Percentiles rank a stretch among this genome's conserved stretches.
Evolutionary conservation across 306 rosid genomes (phyloP).

Genomic region (Trifolium pratense): DNA sequence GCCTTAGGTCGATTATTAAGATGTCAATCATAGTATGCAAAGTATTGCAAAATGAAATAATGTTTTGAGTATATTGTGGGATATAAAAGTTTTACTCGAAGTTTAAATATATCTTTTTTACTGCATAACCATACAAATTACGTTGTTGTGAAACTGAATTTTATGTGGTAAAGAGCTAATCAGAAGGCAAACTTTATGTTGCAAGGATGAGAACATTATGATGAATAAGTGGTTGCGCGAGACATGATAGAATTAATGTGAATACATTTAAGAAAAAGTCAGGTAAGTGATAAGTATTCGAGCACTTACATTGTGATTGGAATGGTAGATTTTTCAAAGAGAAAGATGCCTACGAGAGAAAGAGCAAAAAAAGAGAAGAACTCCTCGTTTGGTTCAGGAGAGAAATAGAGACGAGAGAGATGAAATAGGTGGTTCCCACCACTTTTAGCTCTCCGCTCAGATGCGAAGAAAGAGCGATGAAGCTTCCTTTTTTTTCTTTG

Average conservation of each 20-base stretch:
- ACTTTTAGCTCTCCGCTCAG: too few relatives aligned
- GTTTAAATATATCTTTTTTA: not conserved
- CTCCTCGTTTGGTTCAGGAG: too few relatives aligned
- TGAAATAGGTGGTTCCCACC: too few relatives aligned
- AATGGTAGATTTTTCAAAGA: too few relatives aligned
- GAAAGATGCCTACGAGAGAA: too few relatives aligned
- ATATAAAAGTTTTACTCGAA: too few relatives aligned
- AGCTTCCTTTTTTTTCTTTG: too few relatives aligned
- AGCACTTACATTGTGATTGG: too few relatives aligned
- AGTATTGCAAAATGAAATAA: not conserved
- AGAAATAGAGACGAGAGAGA: too few relatives aligned
- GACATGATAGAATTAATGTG: not conserved
- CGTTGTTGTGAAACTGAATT: not conserved
- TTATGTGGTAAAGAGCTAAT: not conserved
- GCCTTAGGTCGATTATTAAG: not conserved
- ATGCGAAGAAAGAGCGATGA: too few relatives aligned
- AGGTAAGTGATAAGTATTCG: not conserved
- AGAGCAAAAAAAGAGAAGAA: too few relatives aligned
- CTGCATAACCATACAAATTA: not conserved
- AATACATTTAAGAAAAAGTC: not conserved
- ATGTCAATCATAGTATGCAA: slow-evolving; percentile 8
- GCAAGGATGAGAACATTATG: not conserved
- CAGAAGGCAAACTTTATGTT: not conserved
- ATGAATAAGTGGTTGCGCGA: not conserved
- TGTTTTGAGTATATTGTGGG: not conserved